Conservation (phyloP, 371 early-diverging fungal genomes). For the Mortierella sp. region DNA sequence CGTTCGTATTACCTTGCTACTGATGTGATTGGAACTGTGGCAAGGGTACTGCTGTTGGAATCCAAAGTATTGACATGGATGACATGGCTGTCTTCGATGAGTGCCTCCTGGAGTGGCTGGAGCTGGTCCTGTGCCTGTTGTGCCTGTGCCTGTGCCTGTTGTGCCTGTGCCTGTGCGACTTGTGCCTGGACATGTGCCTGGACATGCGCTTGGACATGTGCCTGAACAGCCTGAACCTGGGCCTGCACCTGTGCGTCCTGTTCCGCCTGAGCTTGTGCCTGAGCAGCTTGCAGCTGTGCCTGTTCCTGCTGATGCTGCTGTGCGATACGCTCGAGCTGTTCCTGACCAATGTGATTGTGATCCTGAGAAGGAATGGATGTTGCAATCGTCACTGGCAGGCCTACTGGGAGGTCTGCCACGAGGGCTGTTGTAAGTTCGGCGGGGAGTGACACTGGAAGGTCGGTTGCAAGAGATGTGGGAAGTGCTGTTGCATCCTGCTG, state of each 20-base stretch:
- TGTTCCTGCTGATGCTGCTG: slow-evolving; percentile 39
- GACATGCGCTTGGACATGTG: slow-evolving; percentile 14
- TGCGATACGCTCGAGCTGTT: slow-evolving; percentile 36
- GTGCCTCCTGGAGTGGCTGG: not conserved
- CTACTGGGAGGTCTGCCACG: slow-evolving; percentile 4
- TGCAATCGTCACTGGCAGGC: slow-evolving; percentile 4
- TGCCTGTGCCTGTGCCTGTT: not conserved
- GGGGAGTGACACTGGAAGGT: slow-evolving; percentile 22
- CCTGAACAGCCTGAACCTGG: not conserved
- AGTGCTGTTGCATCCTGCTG: slow-evolving; percentile 24
- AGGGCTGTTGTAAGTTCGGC: not conserved
- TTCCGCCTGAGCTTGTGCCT: slow-evolving; percentile 19
- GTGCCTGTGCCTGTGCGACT: slow-evolving; percentile 6
- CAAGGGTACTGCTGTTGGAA: slow-evolving; percentile 31
- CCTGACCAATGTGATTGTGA: slow-evolving; percentile 30
- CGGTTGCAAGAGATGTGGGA: slow-evolving; percentile 15
- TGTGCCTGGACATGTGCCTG: slow-evolving; percentile 15
- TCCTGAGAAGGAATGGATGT: slow-evolving; percentile 15
- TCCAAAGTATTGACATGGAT: slow-evolving; percentile 34
- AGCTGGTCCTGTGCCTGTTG: not conserved
- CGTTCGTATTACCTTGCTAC: slow-evolving; percentile 19
- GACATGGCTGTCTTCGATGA: slow-evolving; percentile 19
- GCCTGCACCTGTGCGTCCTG: slow-evolving; percentile 9
- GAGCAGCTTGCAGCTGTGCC: slow-evolving; percentile 9
- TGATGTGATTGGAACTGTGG: slow-evolving; percentile 36